Conservation (phyloP, 805 yeast genomes). For the Clavispora fructus region DNA sequence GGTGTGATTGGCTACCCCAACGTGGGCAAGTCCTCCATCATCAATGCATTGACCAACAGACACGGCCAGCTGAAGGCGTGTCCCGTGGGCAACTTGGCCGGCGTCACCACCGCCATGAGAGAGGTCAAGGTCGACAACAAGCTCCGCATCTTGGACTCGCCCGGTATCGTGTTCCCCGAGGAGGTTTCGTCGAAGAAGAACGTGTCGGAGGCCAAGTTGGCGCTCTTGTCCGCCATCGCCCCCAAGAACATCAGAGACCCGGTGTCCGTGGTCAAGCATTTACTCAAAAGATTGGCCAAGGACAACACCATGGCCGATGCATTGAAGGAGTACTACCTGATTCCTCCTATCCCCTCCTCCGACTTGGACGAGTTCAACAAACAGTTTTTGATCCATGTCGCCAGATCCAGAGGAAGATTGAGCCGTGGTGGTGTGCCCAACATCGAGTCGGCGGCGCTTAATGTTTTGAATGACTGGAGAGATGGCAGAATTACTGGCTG, state of each 20-base stretch:
- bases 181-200: constrained; percentile 35
- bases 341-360: constrained; percentile 74
- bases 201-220: constrained; percentile 70
- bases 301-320: constrained; percentile 72
- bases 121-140: constrained; percentile 90
- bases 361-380: constrained; percentile 75
- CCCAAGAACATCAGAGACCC: constrained; percentile 84
- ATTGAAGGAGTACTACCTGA: constrained; percentile 64
- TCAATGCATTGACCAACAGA: constrained; percentile 80
- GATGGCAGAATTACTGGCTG: constrained; percentile 93
- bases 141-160: constrained; percentile 85
- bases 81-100: constrained; percentile 97
- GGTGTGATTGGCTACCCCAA: constrained; percentile 98
- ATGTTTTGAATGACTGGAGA: constrained; percentile 91
- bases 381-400: constrained; percentile 85
- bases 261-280: constrained; percentile 67
- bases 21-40: constrained; percentile 93
- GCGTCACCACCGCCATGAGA: constrained; percentile 88
- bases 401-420: constrained; percentile 86
- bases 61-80: constrained; percentile 75
- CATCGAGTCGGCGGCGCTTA: constrained; percentile 73
- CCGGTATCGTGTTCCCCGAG: constrained; percentile 95
- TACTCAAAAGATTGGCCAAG: constrained; percentile 71
- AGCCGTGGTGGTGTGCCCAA: constrained; percentile 94
- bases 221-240: constrained; percentile 83